A percentile compares a stretch with the other conserved stretches of the same genome.
Conservation (phyloP, 495 filamentous ascomycete species). For the Tuber magnatum region DNA sequence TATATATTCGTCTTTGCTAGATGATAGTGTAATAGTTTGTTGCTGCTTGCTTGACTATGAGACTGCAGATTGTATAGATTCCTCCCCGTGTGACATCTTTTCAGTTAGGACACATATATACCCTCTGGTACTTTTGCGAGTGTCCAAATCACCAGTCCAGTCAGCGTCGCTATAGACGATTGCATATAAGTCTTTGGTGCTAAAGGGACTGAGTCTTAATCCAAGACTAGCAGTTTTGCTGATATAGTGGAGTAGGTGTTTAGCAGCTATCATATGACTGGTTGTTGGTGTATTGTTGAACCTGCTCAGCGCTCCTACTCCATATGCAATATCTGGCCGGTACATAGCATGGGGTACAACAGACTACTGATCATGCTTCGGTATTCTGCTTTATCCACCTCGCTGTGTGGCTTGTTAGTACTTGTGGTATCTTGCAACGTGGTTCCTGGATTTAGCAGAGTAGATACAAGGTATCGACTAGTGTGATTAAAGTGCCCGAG, state of each 20-base stretch:
- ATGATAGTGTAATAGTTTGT: fast-evolving
- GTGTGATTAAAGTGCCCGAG: neutral
- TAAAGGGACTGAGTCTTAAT: no score
- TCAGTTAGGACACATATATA: no score
- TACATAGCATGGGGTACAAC: neutral
- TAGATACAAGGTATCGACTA: neutral
- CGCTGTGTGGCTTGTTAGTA: neutral
- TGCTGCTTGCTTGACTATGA: no score
- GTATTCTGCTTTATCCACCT: neutral
- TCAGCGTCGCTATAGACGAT: neutral
- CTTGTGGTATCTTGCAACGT: no score
- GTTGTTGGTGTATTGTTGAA: no score
- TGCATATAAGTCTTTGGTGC: neutral
- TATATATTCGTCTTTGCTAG: neutral
- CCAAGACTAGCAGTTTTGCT: no score
- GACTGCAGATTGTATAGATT: no score
- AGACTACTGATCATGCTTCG: neutral
- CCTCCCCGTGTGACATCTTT: no score
- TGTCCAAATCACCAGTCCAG: neutral
- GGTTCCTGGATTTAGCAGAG: no score
- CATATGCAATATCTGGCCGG: neutral
- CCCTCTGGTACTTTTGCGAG: neutral
- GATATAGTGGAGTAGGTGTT: no score
- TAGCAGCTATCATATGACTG: no score
- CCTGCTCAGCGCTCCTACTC: neutral